phyloP scores from a whole-genome alignment of 2,329 filamentous ascomycete species.

The Didymella keratinophila region DNA sequence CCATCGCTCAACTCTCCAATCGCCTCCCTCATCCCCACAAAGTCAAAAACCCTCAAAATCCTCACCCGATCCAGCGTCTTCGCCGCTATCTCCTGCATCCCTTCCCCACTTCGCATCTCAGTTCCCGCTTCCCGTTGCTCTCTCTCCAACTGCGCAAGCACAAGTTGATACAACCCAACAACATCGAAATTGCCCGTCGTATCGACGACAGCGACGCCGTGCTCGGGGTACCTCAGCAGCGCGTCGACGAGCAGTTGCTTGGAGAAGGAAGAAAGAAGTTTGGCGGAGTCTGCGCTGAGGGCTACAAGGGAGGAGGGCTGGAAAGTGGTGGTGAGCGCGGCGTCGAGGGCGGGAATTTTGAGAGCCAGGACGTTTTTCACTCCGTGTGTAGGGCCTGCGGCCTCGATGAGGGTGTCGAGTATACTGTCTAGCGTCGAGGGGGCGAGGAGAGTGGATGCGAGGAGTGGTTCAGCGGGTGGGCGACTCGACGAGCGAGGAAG shows the following conservation, averaged over 20 bases:
- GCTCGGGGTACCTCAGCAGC: constrained; percentile 40
- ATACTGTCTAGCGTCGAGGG: background rate
- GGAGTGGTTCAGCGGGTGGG: constrained; percentile 1
- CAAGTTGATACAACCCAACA: constrained; percentile 38
- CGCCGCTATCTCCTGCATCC: background rate
- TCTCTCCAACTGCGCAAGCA: constrained; percentile 1
- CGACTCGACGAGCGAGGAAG: too few species aligned
- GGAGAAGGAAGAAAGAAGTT: background rate
- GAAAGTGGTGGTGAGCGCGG: background rate
- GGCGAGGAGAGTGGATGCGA: constrained; percentile 8
- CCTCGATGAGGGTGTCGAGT: background rate
- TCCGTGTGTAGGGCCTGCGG: too few species aligned
- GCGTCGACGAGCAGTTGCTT: constrained; percentile 51
- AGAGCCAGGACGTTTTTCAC: background rate
- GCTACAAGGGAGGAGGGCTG: background rate
- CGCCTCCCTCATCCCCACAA: constrained; percentile 57
- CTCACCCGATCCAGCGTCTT: constrained; percentile 54
- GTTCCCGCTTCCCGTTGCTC: background rate
- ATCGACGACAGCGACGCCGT: constrained; percentile 56
- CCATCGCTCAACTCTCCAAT: constrained; percentile 54
- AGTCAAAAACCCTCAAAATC: constrained; percentile 61
- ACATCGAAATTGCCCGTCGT: constrained; percentile 57
- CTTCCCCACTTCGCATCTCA: background rate
- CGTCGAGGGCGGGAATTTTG: background rate
- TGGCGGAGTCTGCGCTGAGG: constrained; percentile 6